A percentile compares a stretch with the other conserved stretches of the same genome.
Evolutionary conservation across 352 stramenopile species (phyloP).

Genomic region (Globisporangium iwayamae): DNA sequence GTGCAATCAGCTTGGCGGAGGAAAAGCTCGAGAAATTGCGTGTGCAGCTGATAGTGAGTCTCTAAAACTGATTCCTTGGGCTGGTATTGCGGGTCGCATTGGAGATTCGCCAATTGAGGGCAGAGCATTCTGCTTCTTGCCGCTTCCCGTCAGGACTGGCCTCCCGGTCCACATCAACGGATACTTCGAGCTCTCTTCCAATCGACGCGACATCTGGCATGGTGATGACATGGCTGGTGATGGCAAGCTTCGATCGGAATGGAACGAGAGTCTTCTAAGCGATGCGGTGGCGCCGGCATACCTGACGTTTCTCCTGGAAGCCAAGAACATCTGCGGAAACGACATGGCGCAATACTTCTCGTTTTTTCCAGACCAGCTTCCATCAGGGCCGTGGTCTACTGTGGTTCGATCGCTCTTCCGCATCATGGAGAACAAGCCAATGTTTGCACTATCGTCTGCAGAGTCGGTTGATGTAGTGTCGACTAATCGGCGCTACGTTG

Average conservation of each 20-base stretch:
- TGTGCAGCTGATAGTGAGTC: slow-evolving; percentile 58
- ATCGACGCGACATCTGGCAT: slow-evolving; percentile 82
- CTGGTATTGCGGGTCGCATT: slow-evolving; percentile 79
- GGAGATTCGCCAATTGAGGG: slow-evolving; percentile 40
- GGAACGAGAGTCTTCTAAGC: slow-evolving; percentile 61
- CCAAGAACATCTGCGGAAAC: slow-evolving; percentile 34
- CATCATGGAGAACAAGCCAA: slow-evolving; percentile 39
- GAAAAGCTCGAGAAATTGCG: slow-evolving; percentile 71
- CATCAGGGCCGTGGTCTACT: slow-evolving; percentile 46
- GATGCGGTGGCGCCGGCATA: slow-evolving; percentile 81
- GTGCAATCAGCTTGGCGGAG: slow-evolving; percentile 87
- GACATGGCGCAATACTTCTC: slow-evolving; percentile 36
- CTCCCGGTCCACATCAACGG: slow-evolving; percentile 91
- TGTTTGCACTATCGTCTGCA: slow-evolving; percentile 42
- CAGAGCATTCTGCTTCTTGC: slow-evolving; percentile 91
- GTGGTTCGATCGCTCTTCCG: slow-evolving; percentile 53
- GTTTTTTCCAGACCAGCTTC: slow-evolving; percentile 52
- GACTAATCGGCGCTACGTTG: slow-evolving; percentile 18
- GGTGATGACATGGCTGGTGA: slow-evolving; percentile 81
- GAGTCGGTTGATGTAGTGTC: neutral
- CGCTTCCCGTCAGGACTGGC: slow-evolving; percentile 85
- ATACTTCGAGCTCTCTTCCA: slow-evolving; percentile 93
- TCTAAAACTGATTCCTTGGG: slow-evolving; percentile 88
- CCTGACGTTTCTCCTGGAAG: slow-evolving; percentile 56
- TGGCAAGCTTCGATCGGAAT: slow-evolving; percentile 73